Evolutionary conservation across 768 basidiomycete species (phyloP), one percentile per base, ranked within the genome.

Genomic region (Rhodocollybia butyracea): DNA sequence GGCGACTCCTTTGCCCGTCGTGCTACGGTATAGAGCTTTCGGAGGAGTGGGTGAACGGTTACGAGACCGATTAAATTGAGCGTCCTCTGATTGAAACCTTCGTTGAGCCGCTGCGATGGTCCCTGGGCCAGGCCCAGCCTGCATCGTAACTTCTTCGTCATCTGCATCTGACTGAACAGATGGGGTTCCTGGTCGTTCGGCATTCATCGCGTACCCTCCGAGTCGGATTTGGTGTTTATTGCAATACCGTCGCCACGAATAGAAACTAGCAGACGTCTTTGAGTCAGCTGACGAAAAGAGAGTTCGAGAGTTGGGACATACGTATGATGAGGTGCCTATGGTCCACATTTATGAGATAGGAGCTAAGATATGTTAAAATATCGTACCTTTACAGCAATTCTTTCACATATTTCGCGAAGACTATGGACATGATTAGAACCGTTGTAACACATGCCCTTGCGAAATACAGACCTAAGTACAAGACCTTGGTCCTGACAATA

Each of bases 171-270:
- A 80, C 42, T 72, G 71, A 11, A 15, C 17, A 30, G 70, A 67
- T 3, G 76, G 76, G 17, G 77, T 73, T 15, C 68, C 73, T 10
- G 77, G 75, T 17, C 81, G 79, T 15, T 53, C 82, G 6, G 76
- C 66, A 51, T 81, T 85, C 91, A 93, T 92, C 8, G 82, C 74
- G 61, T 93, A 94, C 2, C 90, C 89, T 24, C 89, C 89, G 0
- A 94, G 76, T n/a, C 89, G 84, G 47, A 94, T 94, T 68, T 93
- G 89, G 67, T 94, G 91, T 65, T 93, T 94, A 66, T 94, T 94
- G 73, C 91, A 94, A 64, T 93, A 94, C 41, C 91, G 83, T 38
- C 91, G 81, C 91, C 91, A 94, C 1, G 91, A 93, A 66, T 91
- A 93, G 66, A 93, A 93, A 11, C 90, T 92, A 53, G 21, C 50